phyloP scores from a whole-genome alignment of 2,329 filamentous ascomycete genomes.

The Dactylonectria macrodidyma region DNA sequence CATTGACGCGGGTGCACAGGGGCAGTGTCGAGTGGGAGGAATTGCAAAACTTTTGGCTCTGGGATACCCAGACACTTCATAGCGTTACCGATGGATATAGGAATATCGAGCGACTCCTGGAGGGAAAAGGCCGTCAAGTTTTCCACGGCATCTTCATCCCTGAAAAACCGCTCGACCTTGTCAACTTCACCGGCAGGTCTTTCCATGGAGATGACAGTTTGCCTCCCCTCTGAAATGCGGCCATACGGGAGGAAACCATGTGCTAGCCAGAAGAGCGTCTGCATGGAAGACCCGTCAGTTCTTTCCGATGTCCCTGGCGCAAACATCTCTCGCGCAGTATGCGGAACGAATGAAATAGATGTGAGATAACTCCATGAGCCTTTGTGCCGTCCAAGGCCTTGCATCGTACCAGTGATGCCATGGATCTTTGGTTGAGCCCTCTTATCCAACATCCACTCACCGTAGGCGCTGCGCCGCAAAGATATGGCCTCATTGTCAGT shows the following conservation, averaged over 20 bases:
- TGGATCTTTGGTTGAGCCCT: constrained; percentile 3
- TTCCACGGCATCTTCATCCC: neutral
- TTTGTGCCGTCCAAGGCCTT: constrained; percentile 25
- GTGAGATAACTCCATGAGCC: constrained; percentile 29
- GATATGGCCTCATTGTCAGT: neutral
- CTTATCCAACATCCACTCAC: constrained; percentile 10
- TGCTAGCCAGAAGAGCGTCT: constrained; percentile 28
- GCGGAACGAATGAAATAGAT: constrained; percentile 26
- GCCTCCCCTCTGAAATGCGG: constrained; percentile 15
- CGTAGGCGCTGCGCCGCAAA: constrained; percentile 17
- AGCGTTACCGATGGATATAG: constrained; percentile 19
- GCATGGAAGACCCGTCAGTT: constrained; percentile 7
- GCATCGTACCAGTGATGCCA: constrained; percentile 17
- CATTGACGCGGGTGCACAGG: neutral
- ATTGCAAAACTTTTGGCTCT: constrained; percentile 23
- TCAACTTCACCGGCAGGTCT: constrained; percentile 3
- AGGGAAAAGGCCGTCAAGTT: constrained; percentile 26
- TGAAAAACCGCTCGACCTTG: neutral
- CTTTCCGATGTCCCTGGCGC: constrained; percentile 1
- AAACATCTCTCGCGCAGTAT: constrained; percentile 23
- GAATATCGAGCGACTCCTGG: constrained; percentile 23
- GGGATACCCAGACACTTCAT: constrained; percentile 27
- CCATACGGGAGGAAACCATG: constrained; percentile 26
- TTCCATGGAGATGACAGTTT: constrained; percentile 24
- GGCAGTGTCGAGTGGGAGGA: constrained; percentile 15